Percentiles rank a stretch among this genome's conserved stretches.
These are phyloP conservation scores for Hortiboletus rubellus DNA, from an alignment of 1,284 basidiomycete species.

Conservation along the genomic window DNA sequence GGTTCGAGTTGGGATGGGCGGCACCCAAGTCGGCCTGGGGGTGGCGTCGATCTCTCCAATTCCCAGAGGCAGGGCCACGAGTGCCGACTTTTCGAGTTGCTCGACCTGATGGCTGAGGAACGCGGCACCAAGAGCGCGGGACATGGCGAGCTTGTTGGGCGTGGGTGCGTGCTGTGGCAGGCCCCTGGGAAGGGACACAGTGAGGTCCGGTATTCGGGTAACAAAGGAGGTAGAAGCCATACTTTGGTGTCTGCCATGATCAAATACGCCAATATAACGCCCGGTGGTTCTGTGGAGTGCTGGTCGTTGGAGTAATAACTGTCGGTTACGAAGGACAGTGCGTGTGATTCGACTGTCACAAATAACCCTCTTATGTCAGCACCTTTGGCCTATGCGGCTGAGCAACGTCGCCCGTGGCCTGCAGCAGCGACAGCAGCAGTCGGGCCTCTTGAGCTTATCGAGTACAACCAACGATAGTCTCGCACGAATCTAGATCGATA, in stretches of 20 bases:
- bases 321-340: constrained; percentile 3
- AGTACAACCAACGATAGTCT: too few relatives aligned
- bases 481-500: too few relatives aligned
- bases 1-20: constrained; percentile 33
- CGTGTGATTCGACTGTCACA: background rate
- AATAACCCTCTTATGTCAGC: constrained; percentile 12
- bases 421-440: too few relatives aligned
- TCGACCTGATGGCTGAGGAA: constrained; percentile 83
- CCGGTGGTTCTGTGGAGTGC: background rate
- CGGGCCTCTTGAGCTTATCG: too few relatives aligned
- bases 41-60: constrained; percentile 57
- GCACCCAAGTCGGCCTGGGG: constrained; percentile 17
- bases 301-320: background rate
- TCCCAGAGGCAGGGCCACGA: constrained; percentile 50
- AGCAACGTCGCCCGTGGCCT: too few relatives aligned
- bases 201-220: background rate
- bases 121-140: constrained; percentile 76
- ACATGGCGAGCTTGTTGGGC: constrained; percentile 69
- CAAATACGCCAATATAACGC: background rate
- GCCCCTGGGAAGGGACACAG: constrained; percentile 13
- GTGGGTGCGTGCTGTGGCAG: constrained; percentile 21
- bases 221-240: background rate
- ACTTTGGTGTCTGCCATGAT: constrained; percentile 28
- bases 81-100: constrained; percentile 73
- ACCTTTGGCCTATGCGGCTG: background rate